Conservation (phyloP, 139 green algal genomes). For the Spirogloea muscicola region DNA sequence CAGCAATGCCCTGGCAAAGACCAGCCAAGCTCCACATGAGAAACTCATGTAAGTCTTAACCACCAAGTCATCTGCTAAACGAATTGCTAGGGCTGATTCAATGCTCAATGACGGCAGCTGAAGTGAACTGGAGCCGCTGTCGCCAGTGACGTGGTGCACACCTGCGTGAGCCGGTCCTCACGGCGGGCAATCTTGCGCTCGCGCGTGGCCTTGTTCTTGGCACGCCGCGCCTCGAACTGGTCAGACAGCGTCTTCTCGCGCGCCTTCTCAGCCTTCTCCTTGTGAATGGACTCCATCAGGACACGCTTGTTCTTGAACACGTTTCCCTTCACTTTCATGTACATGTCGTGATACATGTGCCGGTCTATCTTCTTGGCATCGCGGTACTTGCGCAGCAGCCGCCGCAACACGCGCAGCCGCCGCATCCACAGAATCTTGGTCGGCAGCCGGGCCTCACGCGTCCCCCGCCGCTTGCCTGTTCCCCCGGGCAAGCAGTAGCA, state of each 20-base stretch:
- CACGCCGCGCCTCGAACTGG: conserved; percentile 93
- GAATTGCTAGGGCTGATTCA: no score
- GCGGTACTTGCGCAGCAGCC: conserved; percentile 88
- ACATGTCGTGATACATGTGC: conserved; percentile 98
- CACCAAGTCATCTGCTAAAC: no score
- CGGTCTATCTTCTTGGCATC: conserved; percentile 99
- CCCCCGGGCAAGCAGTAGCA: no score
- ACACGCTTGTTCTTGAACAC: conserved; percentile 99
- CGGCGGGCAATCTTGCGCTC: conserved; percentile 88
- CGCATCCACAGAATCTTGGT: conserved; percentile 97
- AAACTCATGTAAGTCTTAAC: no score
- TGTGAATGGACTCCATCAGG: conserved; percentile 99
- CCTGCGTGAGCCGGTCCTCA: conserved; percentile 85
- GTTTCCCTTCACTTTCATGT: conserved; percentile 99
- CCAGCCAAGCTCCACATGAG: no score
- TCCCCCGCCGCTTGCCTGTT: conserved; percentile 96
- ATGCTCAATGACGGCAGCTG: no score
- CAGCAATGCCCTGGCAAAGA: no score
- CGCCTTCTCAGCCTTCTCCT: conserved; percentile 96
- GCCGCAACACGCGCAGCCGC: conserved; percentile 89
- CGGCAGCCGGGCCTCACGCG: conserved; percentile 92
- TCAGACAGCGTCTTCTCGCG: conserved; percentile 98
- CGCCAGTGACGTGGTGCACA: no score
- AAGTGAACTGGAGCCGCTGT: no score
- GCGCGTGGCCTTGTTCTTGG: conserved; percentile 92